Evolutionary conservation across 2,329 filamentous ascomycete species (phyloP).

Genomic region (Sodiomyces alkalinus): DNA sequence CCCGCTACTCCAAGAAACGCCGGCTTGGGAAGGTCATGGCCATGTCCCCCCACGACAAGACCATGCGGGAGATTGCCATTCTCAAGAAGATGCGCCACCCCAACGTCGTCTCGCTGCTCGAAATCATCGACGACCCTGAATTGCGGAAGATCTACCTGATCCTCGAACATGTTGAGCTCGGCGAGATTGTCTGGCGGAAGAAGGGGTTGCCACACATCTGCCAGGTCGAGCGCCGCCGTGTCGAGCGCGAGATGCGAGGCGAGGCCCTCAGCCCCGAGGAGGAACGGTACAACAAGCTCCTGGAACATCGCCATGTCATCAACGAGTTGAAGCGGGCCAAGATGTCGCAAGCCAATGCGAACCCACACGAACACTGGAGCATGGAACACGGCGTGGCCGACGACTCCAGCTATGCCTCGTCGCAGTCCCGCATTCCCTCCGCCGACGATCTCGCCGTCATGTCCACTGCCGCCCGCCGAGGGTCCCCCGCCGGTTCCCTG

Average conservation of each 20-base stretch:
- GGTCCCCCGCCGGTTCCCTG: constrained; percentile 23
- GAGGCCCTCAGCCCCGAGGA: constrained; percentile 44
- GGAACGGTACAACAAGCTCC: constrained; percentile 41
- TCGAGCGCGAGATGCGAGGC: constrained; percentile 55
- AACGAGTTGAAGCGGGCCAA: constrained; percentile 43
- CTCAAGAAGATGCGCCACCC: constrained; percentile 94
- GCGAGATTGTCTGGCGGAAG: constrained; percentile 88
- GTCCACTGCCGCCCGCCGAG: constrained; percentile 13
- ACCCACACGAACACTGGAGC: constrained; percentile 61
- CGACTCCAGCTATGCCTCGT: constrained; percentile 27
- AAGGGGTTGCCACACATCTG: constrained; percentile 76
- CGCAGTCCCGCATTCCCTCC: constrained; percentile 26
- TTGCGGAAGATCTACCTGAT: constrained; percentile 98
- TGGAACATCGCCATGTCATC: constrained; percentile 41
- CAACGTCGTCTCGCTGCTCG: constrained; percentile 89
- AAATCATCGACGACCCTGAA: constrained; percentile 94
- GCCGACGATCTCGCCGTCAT: constrained; percentile 22
- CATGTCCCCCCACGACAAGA: constrained; percentile 55
- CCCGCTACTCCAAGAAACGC: constrained; percentile 83
- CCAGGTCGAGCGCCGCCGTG: constrained; percentile 63
- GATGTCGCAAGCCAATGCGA: constrained; percentile 31
- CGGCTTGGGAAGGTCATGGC: constrained; percentile 72
- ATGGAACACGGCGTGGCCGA: constrained; percentile 58
- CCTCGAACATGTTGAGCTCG: constrained; percentile 84
- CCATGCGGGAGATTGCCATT: constrained; percentile 93